A percentile compares a stretch with the other conserved stretches of the same genome.
Conservation (phyloP, 345 rosid genomes). For the Citrus sinensis region DVS_A1.0 CM039164.1:731001-731500, state of each 20-base stretch:
- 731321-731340: not conserved
- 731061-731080: not conserved
- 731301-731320: not conserved
- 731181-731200: not conserved
- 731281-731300: constrained; percentile 2
- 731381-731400: constrained; percentile 55
- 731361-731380: constrained; percentile 20
- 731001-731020: not conserved
- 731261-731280: not conserved
- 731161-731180: not conserved
- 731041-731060: not conserved
- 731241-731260: not conserved
- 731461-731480: constrained; percentile 41
- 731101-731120: not conserved
- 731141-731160: not conserved
- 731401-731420: constrained; percentile 54
- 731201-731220: not conserved
- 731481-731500: constrained; percentile 29
- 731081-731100: not conserved
- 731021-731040: not conserved
- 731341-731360: constrained; percentile 10
- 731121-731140: not conserved
- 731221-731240: not conserved
- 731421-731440: constrained; percentile 42
- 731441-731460: constrained; percentile 68